A percentile compares a stretch with the other conserved stretches of the same genome.
These are phyloP conservation scores for Xylariaceae sp. DNA, from an alignment of 2,329 filamentous ascomycete genomes.

Conservation along the genomic window DNA sequence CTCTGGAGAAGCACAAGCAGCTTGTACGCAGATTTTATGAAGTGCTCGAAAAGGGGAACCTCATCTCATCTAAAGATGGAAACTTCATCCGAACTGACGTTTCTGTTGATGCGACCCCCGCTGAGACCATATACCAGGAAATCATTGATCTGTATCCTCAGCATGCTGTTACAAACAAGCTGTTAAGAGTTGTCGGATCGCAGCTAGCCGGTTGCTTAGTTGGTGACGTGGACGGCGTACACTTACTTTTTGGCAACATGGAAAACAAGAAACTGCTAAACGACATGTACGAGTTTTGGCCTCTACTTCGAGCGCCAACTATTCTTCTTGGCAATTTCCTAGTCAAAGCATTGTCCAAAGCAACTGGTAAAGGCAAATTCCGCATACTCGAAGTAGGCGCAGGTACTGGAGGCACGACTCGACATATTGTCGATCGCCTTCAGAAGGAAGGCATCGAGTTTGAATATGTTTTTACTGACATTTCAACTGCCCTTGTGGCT, in stretches of 20 bases:
- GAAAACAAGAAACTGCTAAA: constrained; percentile 29
- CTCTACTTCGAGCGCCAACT: background rate
- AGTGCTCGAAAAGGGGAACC: constrained; percentile 17
- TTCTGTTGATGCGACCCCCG: constrained; percentile 13
- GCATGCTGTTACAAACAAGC: constrained; percentile 26
- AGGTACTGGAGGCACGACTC: background rate
- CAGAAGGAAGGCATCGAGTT: background rate
- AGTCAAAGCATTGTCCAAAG: background rate
- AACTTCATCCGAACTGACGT: constrained; percentile 5
- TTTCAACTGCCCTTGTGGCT: background rate
- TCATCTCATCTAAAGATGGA: background rate
- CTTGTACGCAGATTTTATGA: constrained; percentile 18
- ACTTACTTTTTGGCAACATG: constrained; percentile 33
- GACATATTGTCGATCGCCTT: background rate
- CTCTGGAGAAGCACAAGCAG: constrained; percentile 1
- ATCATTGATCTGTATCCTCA: constrained; percentile 18
- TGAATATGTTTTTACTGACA: background rate
- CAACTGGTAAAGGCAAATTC: background rate
- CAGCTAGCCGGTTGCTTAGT: constrained; percentile 30
- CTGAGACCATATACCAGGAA: constrained; percentile 20
- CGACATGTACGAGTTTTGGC: constrained; percentile 30
- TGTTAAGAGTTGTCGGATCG: constrained; percentile 28
- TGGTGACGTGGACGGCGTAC: constrained; percentile 30
- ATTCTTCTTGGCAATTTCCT: background rate
- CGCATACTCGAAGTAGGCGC: background rate